Evolutionary conservation across 2,329 filamentous ascomycete genomes (phyloP).

Genomic region (Zymoseptoria pseudotritici): DNA sequence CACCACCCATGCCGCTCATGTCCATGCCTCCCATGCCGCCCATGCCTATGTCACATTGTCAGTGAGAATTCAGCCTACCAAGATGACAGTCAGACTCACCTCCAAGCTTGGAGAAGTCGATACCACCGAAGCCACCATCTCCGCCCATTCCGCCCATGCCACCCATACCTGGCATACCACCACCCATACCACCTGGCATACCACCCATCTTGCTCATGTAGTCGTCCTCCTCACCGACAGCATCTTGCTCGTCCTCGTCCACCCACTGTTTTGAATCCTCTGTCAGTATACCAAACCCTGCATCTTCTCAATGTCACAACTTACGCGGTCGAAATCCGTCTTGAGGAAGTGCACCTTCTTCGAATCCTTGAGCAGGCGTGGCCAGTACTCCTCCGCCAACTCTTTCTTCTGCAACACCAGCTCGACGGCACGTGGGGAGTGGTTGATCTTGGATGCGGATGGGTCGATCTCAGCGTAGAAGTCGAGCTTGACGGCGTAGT

Average conservation of each 20-base stretch:
- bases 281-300: slow-evolving; percentile 11
- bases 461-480: slow-evolving; percentile 88
- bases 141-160: slow-evolving; percentile 39
- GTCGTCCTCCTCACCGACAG: slow-evolving; percentile 71
- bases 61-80: neutral
- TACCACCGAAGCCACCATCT: slow-evolving; percentile 30
- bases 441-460: slow-evolving; percentile 74
- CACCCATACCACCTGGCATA: slow-evolving; percentile 32
- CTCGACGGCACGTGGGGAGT: slow-evolving; percentile 82
- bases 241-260: slow-evolving; percentile 97
- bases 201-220: slow-evolving; percentile 45
- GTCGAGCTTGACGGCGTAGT: slow-evolving; percentile 78
- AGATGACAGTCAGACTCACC: slow-evolving; percentile 48
- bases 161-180: slow-evolving; percentile 34
- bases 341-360: slow-evolving; percentile 93
- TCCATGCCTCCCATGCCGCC: slow-evolving; percentile 38
- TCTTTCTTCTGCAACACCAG: slow-evolving; percentile 96
- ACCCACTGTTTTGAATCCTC: slow-evolving; percentile 58
- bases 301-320: slow-evolving; percentile 17
- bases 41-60: slow-evolving; percentile 29
- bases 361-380: slow-evolving; percentile 79
- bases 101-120: slow-evolving; percentile 39
- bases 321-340: slow-evolving; percentile 94
- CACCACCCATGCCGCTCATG: slow-evolving; percentile 29
- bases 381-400: slow-evolving; percentile 90